A percentile compares a stretch with the other conserved stretches of the same genome.
These are phyloP conservation scores for Rossbeevera mucosa DNA, from an alignment of 768 basidiomycete species.

Conservation along the genomic window DNA sequence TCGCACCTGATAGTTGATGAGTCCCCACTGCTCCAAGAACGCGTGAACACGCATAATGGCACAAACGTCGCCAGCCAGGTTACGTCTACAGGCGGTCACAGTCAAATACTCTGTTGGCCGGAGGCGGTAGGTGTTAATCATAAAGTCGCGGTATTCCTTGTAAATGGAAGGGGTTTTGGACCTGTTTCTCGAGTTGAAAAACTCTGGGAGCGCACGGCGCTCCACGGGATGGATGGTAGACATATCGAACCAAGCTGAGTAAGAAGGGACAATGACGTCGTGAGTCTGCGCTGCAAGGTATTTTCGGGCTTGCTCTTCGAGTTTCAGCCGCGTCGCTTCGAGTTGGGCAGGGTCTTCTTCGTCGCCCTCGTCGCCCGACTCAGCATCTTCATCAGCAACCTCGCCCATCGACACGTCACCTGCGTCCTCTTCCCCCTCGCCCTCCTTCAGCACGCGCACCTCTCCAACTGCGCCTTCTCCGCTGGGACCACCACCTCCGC, in stretches of 20 bases:
- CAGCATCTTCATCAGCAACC: slow-evolving; percentile 68
- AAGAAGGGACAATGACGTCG: slow-evolving; percentile 94
- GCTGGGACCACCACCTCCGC: slow-evolving; percentile 11
- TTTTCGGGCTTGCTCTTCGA: slow-evolving; percentile 85
- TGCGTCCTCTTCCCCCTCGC: slow-evolving; percentile 62
- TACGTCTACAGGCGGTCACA: slow-evolving; percentile 92
- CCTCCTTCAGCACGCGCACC: slow-evolving; percentile 40
- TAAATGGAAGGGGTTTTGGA: slow-evolving; percentile 96
- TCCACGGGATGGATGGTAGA: slow-evolving; percentile 90
- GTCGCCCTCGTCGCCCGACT: slow-evolving; percentile 77
- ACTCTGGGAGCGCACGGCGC: slow-evolving; percentile 89
- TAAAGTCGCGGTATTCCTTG: slow-evolving; percentile 99
- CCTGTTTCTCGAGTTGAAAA: slow-evolving; percentile 93
- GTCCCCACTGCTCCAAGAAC: slow-evolving; percentile 97
- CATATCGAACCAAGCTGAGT: slow-evolving; percentile 98
- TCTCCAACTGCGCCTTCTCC: slow-evolving; percentile 28
- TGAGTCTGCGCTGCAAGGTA: slow-evolving; percentile 97
- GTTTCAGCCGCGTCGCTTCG: slow-evolving; percentile 71
- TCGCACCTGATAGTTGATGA: slow-evolving; percentile 95
- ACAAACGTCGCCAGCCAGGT: slow-evolving; percentile 96
- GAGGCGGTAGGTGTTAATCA: slow-evolving; percentile 97
- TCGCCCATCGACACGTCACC: slow-evolving; percentile 82
- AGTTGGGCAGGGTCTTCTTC: slow-evolving; percentile 83
- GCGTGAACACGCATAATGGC: slow-evolving; percentile 99
- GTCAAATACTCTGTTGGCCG: slow-evolving; percentile 94